Percentiles rank a stretch among this genome's conserved stretches.
Conservation (phyloP, 2,329 filamentous ascomycete genomes). For the Knufia petricola region DNA sequence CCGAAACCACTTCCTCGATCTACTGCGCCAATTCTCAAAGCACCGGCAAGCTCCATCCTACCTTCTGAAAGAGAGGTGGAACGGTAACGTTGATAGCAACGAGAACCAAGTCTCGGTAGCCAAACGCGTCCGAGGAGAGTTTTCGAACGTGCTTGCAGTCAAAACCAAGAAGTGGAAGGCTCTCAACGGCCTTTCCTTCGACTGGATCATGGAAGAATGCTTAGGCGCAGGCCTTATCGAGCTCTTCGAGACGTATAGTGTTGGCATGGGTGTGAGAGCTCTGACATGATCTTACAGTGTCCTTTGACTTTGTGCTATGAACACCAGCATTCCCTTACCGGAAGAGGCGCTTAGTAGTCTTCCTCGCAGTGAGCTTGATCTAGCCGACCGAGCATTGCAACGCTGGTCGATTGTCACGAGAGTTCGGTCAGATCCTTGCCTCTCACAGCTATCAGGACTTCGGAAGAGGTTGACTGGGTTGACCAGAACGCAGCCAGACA, state of each 20-base stretch:
- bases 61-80: conserved; percentile 51
- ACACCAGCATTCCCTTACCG: too few relatives aligned
- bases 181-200: conserved; percentile 50
- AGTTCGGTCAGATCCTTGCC: too few relatives aligned
- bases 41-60: conserved; percentile 44
- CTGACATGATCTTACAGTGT: conserved; percentile 13
- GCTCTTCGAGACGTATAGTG: conserved; percentile 54
- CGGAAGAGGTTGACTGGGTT: too few relatives aligned
- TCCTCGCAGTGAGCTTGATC: too few relatives aligned
- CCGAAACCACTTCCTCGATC: conserved; percentile 44
- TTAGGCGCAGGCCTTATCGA: conserved; percentile 52
- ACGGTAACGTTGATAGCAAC: conserved; percentile 46
- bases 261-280: conserved; percentile 44
- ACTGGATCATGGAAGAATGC: conserved; percentile 53
- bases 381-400: too few relatives aligned
- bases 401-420: too few relatives aligned
- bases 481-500: too few relatives aligned
- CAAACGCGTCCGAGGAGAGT: conserved; percentile 48
- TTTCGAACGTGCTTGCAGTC: conserved; percentile 46
- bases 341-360: too few relatives aligned
- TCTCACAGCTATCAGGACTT: too few relatives aligned
- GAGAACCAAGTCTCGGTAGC: conserved; percentile 36
- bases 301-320: background rate
- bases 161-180: conserved; percentile 55
- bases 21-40: conserved; percentile 42